Conservation (phyloP, 768 basidiomycete species). For the Zangia roseola region DNA sequence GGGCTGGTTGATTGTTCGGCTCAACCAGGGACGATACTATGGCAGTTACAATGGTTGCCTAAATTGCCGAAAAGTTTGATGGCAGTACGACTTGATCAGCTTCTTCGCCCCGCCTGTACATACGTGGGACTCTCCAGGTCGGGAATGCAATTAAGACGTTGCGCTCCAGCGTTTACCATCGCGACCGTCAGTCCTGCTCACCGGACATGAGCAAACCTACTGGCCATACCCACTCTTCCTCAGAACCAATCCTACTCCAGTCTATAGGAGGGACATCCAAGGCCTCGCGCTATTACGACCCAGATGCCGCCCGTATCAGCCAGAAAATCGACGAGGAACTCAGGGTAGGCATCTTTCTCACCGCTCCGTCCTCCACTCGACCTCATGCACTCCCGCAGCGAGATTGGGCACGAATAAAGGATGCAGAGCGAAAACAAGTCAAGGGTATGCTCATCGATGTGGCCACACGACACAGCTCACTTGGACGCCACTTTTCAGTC, state of each 20-base stretch:
- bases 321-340: constrained; percentile 57
- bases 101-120: constrained; percentile 37
- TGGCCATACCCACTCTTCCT: constrained; percentile 29
- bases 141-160: constrained; percentile 32
- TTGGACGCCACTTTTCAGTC: constrained; percentile 36
- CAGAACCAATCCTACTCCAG: constrained; percentile 32
- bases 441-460: constrained; percentile 42
- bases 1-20: constrained; percentile 1
- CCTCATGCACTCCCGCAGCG: constrained; percentile 36
- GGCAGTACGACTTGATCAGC: constrained; percentile 30
- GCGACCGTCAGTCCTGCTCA: constrained; percentile 11
- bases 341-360: constrained; percentile 37
- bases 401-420: constrained; percentile 47
- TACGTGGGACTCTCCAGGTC: constrained; percentile 34
- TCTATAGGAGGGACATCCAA: constrained; percentile 30
- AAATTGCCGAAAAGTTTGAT: constrained; percentile 27
- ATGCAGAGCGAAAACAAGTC: constrained; percentile 46
- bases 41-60: constrained; percentile 21
- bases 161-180: constrained; percentile 17
- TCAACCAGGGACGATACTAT: constrained; percentile 11
- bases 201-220: constrained; percentile 28
- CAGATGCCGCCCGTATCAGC: constrained; percentile 46
- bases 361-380: background rate
- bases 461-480: constrained; percentile 4
- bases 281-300: constrained; percentile 38